Percentiles rank a stretch among this genome's conserved stretches.
phyloP scores from a whole-genome alignment of 2,329 filamentous ascomycete species.

The Huntiella abstrusa region DNA sequence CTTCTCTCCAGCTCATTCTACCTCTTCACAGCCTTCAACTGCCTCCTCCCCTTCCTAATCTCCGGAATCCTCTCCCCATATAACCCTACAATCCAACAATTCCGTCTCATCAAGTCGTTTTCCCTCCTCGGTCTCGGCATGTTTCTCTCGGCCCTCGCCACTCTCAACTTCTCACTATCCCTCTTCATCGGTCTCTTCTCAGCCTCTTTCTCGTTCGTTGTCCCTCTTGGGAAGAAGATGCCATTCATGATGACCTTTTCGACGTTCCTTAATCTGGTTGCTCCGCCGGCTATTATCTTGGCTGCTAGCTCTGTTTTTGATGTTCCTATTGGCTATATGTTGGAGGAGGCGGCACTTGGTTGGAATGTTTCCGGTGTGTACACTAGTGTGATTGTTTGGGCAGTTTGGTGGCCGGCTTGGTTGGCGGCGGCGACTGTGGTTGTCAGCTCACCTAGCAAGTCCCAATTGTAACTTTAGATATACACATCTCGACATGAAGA shows the following conservation, averaged over 20 bases:
- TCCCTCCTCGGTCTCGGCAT: slow-evolving; percentile 84
- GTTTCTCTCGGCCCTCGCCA: slow-evolving; percentile 80
- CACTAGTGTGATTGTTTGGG: slow-evolving; percentile 79
- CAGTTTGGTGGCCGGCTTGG: slow-evolving; percentile 93
- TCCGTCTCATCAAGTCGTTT: slow-evolving; percentile 69
- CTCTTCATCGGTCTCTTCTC: slow-evolving; percentile 68
- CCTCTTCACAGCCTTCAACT: slow-evolving; percentile 35
- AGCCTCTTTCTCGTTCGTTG: slow-evolving; percentile 59
- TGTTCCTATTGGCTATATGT: slow-evolving; percentile 33
- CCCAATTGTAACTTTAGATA: not conserved
- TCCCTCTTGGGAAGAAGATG: slow-evolving; percentile 24
- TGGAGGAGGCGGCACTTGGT: slow-evolving; percentile 61
- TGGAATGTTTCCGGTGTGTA: slow-evolving; percentile 85
- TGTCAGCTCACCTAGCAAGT: slow-evolving; percentile 15
- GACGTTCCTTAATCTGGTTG: slow-evolving; percentile 34
- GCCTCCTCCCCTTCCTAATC: slow-evolving; percentile 36
- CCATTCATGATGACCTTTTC: slow-evolving; percentile 23
- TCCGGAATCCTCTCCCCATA: slow-evolving; percentile 33
- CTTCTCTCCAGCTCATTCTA: slow-evolving; percentile 46
- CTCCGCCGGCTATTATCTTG: slow-evolving; percentile 39
- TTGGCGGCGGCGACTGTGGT: slow-evolving; percentile 41
- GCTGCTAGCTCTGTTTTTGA: slow-evolving; percentile 25
- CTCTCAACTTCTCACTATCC: slow-evolving; percentile 83
- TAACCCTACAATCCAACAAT: slow-evolving; percentile 46
- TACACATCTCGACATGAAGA: no score